A percentile compares a stretch with the other conserved stretches of the same genome.
These are phyloP conservation scores for Globisporangium parvum DNA, from an alignment of 352 stramenopile genomes.

Conservation along the genomic window DNA sequence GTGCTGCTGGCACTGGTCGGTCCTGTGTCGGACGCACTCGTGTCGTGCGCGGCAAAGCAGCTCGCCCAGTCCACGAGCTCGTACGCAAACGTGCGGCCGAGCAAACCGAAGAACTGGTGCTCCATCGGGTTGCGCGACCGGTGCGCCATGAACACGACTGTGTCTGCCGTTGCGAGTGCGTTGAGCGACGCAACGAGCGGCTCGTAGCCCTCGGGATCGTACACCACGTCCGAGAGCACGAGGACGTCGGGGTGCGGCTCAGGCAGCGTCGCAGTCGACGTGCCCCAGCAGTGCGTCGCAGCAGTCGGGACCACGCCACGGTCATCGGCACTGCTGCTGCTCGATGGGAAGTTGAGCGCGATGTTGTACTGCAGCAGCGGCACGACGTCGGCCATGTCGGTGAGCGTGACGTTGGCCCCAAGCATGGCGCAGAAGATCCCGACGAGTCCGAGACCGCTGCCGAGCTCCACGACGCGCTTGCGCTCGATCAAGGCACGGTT, in stretches of 20 bases:
- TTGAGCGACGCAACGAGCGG: constrained; percentile 57
- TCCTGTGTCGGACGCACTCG: no score
- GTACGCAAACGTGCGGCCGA: constrained; percentile 38
- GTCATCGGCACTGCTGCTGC: background rate
- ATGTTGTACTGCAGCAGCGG: constrained; percentile 78
- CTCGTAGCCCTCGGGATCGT: no score
- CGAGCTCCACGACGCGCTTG: constrained; percentile 64
- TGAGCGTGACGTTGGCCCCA: constrained; percentile 53
- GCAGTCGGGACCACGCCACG: constrained; percentile 16
- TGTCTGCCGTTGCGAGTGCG: constrained; percentile 29
- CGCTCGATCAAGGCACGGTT: constrained; percentile 27
- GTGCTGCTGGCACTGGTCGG: no score
- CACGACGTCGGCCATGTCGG: constrained; percentile 71
- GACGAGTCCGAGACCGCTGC: constrained; percentile 67
- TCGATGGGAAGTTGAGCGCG: constrained; percentile 41
- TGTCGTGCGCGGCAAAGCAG: background rate
- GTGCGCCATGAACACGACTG: constrained; percentile 69
- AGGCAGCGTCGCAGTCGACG: constrained; percentile 26
- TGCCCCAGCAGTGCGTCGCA: constrained; percentile 52
- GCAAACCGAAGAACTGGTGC: constrained; percentile 70
- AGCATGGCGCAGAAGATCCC: constrained; percentile 70
- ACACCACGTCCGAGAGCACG: no score
- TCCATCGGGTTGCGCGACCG: constrained; percentile 76
- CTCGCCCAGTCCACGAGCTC: constrained; percentile 41
- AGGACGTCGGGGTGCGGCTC: constrained; percentile 43